These are phyloP conservation scores for Coemansia sp. DNA, from an alignment of 192 early-diverging fungal species.

Conservation along the genomic window DNA sequence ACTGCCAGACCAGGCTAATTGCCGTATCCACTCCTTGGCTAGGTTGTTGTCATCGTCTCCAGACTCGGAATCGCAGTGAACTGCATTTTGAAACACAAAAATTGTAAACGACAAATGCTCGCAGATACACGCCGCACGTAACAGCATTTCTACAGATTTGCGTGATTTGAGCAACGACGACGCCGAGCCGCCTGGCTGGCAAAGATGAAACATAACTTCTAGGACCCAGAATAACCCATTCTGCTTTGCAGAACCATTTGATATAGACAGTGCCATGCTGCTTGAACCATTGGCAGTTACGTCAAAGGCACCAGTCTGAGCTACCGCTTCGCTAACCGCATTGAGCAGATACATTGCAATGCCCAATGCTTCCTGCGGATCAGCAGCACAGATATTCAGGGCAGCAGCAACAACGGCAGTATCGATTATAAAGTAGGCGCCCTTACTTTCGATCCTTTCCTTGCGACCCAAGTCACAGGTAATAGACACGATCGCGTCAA, in stretches of 20 bases:
- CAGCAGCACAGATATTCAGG: slow-evolving; percentile 8
- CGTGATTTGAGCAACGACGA: not conserved
- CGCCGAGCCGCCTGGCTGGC: not conserved
- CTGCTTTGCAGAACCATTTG: not conserved
- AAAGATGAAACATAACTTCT: slow-evolving; percentile 34
- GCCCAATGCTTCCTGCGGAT: not conserved
- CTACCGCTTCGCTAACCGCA: not conserved
- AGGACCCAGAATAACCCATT: slow-evolving; percentile 31
- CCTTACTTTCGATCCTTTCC: not conserved
- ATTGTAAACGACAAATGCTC: slow-evolving; percentile 30
- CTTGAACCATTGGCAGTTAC: not conserved
- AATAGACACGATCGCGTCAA: slow-evolving; percentile 14
- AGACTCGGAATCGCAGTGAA: not conserved
- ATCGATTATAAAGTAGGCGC: not conserved
- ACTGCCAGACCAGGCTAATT: not conserved
- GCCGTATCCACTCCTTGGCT: not conserved
- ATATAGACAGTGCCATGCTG: not conserved
- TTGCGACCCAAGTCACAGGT: slow-evolving; percentile 3
- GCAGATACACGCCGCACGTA: slow-evolving; percentile 23
- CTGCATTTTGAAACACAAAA: slow-evolving; percentile 21
- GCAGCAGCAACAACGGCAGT: slow-evolving; percentile 13
- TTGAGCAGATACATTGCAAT: slow-evolving; percentile 11
- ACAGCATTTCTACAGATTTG: slow-evolving; percentile 17
- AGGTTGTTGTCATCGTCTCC: not conserved
- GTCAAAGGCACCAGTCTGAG: not conserved